These are phyloP conservation scores for Fusarium sp. DNA, from an alignment of 2,329 filamentous ascomycete genomes.

Conservation along the genomic window DNA sequence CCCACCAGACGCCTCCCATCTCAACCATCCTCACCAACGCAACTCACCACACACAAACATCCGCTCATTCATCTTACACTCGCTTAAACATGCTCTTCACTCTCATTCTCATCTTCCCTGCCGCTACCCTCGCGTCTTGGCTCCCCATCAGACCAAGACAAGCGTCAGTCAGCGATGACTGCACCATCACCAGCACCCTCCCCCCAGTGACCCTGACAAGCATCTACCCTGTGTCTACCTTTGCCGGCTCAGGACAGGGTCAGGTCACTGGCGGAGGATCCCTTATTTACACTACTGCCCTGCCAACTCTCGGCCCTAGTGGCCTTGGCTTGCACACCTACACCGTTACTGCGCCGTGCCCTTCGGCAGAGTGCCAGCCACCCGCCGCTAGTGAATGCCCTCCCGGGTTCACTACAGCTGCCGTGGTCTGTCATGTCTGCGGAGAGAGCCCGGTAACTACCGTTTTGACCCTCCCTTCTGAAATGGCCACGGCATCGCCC, in stretches of 20 bases:
- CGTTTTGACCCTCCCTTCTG: conserved; percentile 16
- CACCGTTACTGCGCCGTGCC: conserved; percentile 19
- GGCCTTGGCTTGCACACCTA: conserved; percentile 18
- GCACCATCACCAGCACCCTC: conserved; percentile 11
- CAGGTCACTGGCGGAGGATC: background rate
- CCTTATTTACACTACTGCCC: conserved; percentile 3
- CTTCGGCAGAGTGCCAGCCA: background rate
- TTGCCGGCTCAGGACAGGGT: background rate
- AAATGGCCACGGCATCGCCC: conserved; percentile 9
- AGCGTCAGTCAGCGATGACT: background rate
- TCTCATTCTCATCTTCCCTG: conserved; percentile 15
- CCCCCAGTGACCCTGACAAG: conserved; percentile 9
- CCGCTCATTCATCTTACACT: conserved; percentile 3
- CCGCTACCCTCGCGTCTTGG: conserved; percentile 10
- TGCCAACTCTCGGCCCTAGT: conserved; percentile 11
- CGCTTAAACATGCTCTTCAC: conserved; percentile 21
- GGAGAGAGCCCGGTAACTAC: conserved; percentile 4
- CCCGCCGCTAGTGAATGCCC: conserved; percentile 4
- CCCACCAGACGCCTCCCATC: background rate
- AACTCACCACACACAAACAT: background rate
- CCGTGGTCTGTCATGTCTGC: conserved; percentile 12
- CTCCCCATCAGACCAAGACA: conserved; percentile 7
- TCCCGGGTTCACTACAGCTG: conserved; percentile 17
- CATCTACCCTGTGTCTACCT: conserved; percentile 6
- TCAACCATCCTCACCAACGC: background rate